Evolutionary conservation across 2,329 filamentous ascomycete genomes (phyloP), one percentile per base, ranked within the genome.

Genomic region (Fusarium cyanostomum): DNA sequence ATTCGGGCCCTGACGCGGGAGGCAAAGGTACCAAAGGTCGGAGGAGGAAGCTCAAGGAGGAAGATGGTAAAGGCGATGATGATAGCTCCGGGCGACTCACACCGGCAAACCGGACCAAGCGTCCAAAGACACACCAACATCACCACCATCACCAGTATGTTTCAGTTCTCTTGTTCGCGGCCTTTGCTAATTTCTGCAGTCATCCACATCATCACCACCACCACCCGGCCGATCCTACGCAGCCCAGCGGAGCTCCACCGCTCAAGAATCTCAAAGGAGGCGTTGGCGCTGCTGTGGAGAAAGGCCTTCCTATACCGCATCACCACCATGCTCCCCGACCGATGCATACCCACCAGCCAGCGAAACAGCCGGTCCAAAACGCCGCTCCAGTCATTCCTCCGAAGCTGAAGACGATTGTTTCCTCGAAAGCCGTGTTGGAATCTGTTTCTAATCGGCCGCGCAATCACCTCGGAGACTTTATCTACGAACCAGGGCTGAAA

Each of bases 381-480:
- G 52, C 69, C 5, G 48, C 70, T 1, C 67, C 73, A 2, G 62
- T 70, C 9, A 74, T 82, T 46, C 78, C 88, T 38, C 81, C 86
- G 55, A 88, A 89, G 72, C 82, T 88, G 7, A 89, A 87, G 60
- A 87, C 86, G 3, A 86, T 84, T 13, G 83, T 96, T 21, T 85
- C 85, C 9, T 91, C 90, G 2, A 84, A 90, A 61, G 83, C 86
- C 1, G 86, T 97, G 0, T 75, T 97, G 11, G 87, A 92, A 2
- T 88, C 87, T 27, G 87, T 94, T 5, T 83, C 89, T 1, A 80
- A 89, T 55, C 82, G 86, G 15, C 90, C 92, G 8, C 89, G 93
- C 9, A 85, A 87, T 52, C 93, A 97, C 73, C 84, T 98, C 3
- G 94, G 94, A 30, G 92, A 92, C 55, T 90, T 92, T 5, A 81